phyloP scores from a whole-genome alignment of 495 filamentous ascomycete genomes.

The Coniosporium apollinis region DNA sequence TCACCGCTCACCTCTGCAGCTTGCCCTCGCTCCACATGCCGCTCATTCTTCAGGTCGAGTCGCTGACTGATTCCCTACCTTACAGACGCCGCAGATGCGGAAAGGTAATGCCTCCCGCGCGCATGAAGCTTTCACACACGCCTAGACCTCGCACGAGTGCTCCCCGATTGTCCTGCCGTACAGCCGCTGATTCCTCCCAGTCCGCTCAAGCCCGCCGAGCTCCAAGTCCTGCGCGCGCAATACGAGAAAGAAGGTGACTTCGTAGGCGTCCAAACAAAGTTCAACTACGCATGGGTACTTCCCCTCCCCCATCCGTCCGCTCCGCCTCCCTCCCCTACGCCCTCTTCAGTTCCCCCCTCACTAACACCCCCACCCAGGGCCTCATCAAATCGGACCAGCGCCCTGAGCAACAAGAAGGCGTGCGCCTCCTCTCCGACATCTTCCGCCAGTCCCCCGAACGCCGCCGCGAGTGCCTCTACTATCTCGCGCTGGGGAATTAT shows the following conservation, averaged over 20 bases:
- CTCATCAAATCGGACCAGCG: slow-evolving; percentile 81
- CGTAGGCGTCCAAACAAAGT: slow-evolving; percentile 94
- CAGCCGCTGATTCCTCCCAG: slow-evolving; percentile 36
- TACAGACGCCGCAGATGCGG: slow-evolving; percentile 89
- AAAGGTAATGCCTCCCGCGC: slow-evolving; percentile 45
- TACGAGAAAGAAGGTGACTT: slow-evolving; percentile 95
- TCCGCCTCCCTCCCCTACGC: neutral
- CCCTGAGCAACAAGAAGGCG: slow-evolving; percentile 82
- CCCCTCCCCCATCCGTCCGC: too few relatives aligned
- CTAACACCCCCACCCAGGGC: slow-evolving; percentile 56
- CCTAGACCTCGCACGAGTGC: too few relatives aligned
- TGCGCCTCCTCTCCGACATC: slow-evolving; percentile 88
- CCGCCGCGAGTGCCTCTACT: slow-evolving; percentile 93
- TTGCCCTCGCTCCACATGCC: too few relatives aligned
- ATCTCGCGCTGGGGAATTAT: slow-evolving; percentile 91
- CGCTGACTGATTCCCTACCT: slow-evolving; percentile 9
- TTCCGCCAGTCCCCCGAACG: slow-evolving; percentile 83
- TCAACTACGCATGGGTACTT: slow-evolving; percentile 95
- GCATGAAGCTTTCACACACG: too few relatives aligned
- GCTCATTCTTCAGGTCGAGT: too few relatives aligned
- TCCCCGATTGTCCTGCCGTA: too few relatives aligned
- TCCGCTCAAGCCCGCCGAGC: slow-evolving; percentile 73
- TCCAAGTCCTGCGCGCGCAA: slow-evolving; percentile 78
- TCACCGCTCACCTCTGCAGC: too few relatives aligned
- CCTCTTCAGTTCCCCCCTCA: slow-evolving; percentile 1